Evolutionary conservation across 2,329 filamentous ascomycete genomes (phyloP).

Genomic region (Onygena corvina): DNA sequence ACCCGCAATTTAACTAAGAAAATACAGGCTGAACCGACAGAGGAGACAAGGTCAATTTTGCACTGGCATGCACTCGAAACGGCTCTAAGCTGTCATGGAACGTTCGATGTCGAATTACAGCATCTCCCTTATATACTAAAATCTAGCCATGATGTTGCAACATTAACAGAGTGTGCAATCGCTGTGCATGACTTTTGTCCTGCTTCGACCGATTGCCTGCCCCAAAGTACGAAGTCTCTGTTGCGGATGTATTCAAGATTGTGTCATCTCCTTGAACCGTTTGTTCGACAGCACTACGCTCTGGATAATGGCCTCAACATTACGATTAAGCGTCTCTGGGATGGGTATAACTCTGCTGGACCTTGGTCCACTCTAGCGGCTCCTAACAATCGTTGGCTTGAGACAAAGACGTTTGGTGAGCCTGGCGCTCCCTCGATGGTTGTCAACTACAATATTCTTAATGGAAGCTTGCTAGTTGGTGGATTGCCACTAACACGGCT

Average conservation of each 20-base stretch:
- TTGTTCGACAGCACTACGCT: slow-evolving; percentile 15
- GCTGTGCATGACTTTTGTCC: slow-evolving; percentile 26
- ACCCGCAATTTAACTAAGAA: slow-evolving; percentile 24
- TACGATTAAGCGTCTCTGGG: slow-evolving; percentile 21
- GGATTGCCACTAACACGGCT: slow-evolving; percentile 1
- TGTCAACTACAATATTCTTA: not conserved
- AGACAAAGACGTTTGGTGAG: slow-evolving; percentile 17
- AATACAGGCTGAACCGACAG: slow-evolving; percentile 12
- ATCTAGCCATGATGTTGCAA: slow-evolving; percentile 19
- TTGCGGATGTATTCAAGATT: slow-evolving; percentile 20
- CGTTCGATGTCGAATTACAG: slow-evolving; percentile 35
- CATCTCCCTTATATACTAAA: slow-evolving; percentile 23
- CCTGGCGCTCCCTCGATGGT: slow-evolving; percentile 15
- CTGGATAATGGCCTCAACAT: slow-evolving; percentile 12
- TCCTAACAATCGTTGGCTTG: slow-evolving; percentile 28
- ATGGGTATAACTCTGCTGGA: slow-evolving; percentile 18
- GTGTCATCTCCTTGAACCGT: slow-evolving; percentile 13
- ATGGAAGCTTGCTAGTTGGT: slow-evolving; percentile 6
- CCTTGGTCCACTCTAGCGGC: slow-evolving; percentile 29
- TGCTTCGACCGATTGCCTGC: slow-evolving; percentile 4
- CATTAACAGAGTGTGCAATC: slow-evolving; percentile 31
- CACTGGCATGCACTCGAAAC: slow-evolving; percentile 28
- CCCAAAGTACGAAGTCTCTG: slow-evolving; percentile 12
- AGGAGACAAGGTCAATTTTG: slow-evolving; percentile 26
- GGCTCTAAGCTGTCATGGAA: slow-evolving; percentile 33